A percentile compares a stretch with the other conserved stretches of the same genome.
Conservation (phyloP, 768 basidiomycete genomes). For the Leccinum obscurum region DNA sequence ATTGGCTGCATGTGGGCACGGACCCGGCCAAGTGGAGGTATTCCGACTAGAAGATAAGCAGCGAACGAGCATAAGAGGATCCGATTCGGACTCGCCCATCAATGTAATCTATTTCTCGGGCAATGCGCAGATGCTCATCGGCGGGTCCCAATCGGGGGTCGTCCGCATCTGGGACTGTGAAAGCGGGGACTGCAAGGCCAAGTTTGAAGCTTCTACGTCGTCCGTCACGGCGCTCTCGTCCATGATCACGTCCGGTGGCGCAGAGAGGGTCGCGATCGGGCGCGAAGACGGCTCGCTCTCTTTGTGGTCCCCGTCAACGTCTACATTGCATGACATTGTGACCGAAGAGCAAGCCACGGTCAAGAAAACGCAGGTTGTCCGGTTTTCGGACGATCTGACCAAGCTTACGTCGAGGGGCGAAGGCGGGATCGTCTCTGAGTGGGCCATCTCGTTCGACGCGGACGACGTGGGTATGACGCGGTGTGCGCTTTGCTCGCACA, state of each 20-base stretch:
- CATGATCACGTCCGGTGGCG: not conserved
- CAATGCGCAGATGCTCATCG: conserved; percentile 15
- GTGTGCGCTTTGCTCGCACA: not conserved
- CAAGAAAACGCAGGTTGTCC: conserved; percentile 9
- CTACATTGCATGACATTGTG: conserved; percentile 12
- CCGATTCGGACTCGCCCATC: not conserved
- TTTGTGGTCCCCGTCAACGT: conserved; percentile 19
- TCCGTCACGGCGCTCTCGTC: conserved; percentile 23
- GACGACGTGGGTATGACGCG: not conserved
- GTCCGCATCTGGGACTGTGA: conserved; percentile 24
- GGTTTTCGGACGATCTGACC: conserved; percentile 11
- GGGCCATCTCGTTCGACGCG: conserved; percentile 8
- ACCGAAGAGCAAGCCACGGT: conserved; percentile 2
- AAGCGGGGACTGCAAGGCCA: conserved; percentile 15
- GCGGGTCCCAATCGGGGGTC: conserved; percentile 16
- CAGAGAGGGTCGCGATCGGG: conserved; percentile 13
- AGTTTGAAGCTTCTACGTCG: conserved; percentile 1
- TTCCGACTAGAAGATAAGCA: not conserved
- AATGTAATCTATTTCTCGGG: conserved; percentile 18
- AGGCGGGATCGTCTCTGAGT: conserved; percentile 5
- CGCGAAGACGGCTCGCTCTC: conserved; percentile 20
- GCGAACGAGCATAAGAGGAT: not conserved
- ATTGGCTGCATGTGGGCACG: conserved; percentile 13
- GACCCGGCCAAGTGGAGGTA: conserved; percentile 3
- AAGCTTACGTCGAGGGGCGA: conserved; percentile 6